Base-by-base conservation (phyloP, 192 early-diverging fungal species). In the Entomortierella lignicola region DNA sequence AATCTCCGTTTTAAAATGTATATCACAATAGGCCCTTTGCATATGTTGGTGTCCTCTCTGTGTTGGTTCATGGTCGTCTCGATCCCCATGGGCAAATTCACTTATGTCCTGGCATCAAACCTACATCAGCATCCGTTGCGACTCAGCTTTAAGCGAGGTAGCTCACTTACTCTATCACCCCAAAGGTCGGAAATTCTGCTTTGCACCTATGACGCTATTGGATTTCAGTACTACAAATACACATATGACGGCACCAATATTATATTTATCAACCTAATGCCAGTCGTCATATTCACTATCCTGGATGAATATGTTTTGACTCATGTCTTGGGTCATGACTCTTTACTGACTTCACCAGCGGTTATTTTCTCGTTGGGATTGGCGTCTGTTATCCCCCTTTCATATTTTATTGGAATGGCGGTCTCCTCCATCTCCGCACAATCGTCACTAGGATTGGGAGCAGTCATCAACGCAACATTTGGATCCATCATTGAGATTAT, bases 401-500 rank as follows among this genome's bases (percentile, higher is more conserved):
- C 95, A 15, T 99, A 97, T 80, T 96, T 98, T 81, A 98, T 99
- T 81, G 98, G 98, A 13, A 95, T 94, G 91, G 94, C 93, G 1
- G 96, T 99, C 29, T 92, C 94, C 26, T 95, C 94, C 18, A 97
- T 99, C 81, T 96, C 96, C 25, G 95, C 96, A 15, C 95, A 98
- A 80, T 95, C 95, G 20, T 92, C 91, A 39, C 82, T 96, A 60
- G 98, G 95, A n/a, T 77, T 99, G 72, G 98, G 96, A 21, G 94
- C 96, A 0, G 96, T 97, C 25, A 94, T 98, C 74, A 99, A 99
- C 81, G 98, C 98, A 7, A 97, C 98, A 1, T 99, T 99, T 74
- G 98, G 97, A 55, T 92, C 90, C 27, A 96, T 99, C 30, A 93
- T 99, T 58, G 97, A 99, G 84, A 94, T 98, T 59, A 95, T 98